Conservation (phyloP, 352 stramenopile species). For the Phytopythium delawarense region DNA sequence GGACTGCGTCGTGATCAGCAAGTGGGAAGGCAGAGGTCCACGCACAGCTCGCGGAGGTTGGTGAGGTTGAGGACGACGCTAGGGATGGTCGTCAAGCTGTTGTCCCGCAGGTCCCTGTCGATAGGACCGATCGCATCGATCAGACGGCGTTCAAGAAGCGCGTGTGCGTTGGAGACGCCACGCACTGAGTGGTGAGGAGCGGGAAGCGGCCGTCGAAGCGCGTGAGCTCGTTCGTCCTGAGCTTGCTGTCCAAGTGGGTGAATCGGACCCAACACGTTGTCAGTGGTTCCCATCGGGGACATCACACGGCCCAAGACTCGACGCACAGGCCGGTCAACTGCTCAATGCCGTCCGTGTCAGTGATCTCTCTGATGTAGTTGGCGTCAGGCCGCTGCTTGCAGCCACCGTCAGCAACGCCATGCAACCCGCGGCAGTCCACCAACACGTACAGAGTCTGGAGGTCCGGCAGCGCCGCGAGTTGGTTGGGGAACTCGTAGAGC, state of each 20-base stretch:
- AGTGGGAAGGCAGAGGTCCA: neutral
- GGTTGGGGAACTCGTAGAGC: constrained; percentile 13
- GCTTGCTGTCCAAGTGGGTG: neutral
- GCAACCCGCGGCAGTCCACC: neutral
- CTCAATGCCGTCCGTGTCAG: constrained; percentile 8
- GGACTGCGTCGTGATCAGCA: neutral
- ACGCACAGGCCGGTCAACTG: neutral
- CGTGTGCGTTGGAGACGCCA: neutral
- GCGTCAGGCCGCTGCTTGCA: constrained; percentile 13
- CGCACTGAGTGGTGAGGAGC: constrained; percentile 15
- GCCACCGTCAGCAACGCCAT: neutral
- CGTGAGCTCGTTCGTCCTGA: neutral
- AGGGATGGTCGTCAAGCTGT: constrained; percentile 24
- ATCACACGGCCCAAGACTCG: neutral
- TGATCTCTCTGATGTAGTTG: constrained; percentile 17
- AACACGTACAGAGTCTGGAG: constrained; percentile 15
- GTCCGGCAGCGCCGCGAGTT: constrained; percentile 12
- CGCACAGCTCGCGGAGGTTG: constrained; percentile 12
- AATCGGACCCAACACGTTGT: neutral
- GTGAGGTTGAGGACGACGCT: constrained; percentile 17
- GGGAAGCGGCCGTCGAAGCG: constrained; percentile 4
- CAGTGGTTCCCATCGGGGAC: no score
- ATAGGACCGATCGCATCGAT: neutral
- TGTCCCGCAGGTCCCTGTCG: constrained; percentile 15
- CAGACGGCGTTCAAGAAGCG: neutral